Evolutionary conservation across 1,284 basidiomycete species (phyloP), one percentile per base, ranked within the genome.

Genomic region (Paramarasmius palmivorus): DNA sequence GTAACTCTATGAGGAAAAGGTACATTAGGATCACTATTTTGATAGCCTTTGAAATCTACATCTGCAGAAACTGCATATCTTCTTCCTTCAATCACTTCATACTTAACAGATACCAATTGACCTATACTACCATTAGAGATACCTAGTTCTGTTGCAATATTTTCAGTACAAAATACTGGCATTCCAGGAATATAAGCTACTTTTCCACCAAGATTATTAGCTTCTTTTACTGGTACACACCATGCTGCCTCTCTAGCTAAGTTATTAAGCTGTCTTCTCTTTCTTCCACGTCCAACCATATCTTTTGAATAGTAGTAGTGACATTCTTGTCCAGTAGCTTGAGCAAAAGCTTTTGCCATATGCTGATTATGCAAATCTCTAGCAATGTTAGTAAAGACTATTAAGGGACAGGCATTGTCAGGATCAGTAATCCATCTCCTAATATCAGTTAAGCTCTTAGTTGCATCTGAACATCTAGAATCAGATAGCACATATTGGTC

Each of bases 81-180:
- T 5, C 49, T 40, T 1, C 54, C 54, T 0, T 56, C 29, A 1
- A 46, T 36, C 10, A 34, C 34, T 26, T 54, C 49, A 29, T 50
- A 61, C 12, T 37, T 55, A 1, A 61, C 26, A 22, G 36, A 41
- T 3, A 57, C 38, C 29, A 61, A 47, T 8, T 49, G 59, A 3
- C 58, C 58, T 12, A 37, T 35, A 32, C 51, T 57, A 0, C 60
- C 60, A 14, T 61, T 61, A 26, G 58, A 48, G 20, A 61, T 8
- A 4, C 56, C 57, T 5, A 56, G 42, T 20, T 56, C 56, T n/a
- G 55, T 49, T 17, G 60, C 58, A 20, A 59, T 56, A 50, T 61
- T 61, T 9, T 59, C 55, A 1, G 57, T 56, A 2, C 57, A 38
- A 39, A 55, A 58, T 8, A 61, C 45, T 12, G 59, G 57, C 59